These are phyloP conservation scores for Rhizopogon parksii DNA, from an alignment of 1,284 basidiomycete species.

Conservation along the genomic window DNA sequence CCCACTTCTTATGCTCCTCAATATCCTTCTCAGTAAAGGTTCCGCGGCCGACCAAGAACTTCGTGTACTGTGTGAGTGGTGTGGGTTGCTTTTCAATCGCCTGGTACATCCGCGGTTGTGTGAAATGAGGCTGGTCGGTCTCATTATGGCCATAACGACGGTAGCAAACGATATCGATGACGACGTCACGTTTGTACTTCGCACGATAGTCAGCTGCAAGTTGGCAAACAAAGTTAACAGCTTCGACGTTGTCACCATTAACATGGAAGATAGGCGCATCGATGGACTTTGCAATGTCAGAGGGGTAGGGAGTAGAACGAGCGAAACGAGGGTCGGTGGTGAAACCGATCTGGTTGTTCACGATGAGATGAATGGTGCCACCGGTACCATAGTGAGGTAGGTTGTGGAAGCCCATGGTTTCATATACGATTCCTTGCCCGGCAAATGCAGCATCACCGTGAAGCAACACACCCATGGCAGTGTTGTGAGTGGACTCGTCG, in stretches of 20 bases:
- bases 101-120: conserved; percentile 98
- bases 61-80: conserved; percentile 86
- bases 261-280: conserved; percentile 99
- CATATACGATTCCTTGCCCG: conserved; percentile 97
- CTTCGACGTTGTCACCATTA: conserved; percentile 98
- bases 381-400: conserved; percentile 95
- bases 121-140: conserved; percentile 98
- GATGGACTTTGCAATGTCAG: conserved; percentile 97
- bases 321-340: conserved; percentile 98
- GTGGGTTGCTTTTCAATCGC: conserved; percentile 94
- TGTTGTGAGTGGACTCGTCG: conserved; percentile 70
- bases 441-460: conserved; percentile 99
- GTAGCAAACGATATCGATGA: conserved; percentile 98
- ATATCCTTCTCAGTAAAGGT: conserved; percentile 96
- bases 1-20: conserved; percentile 98
- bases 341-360: conserved; percentile 99
- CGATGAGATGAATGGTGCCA: conserved; percentile 96
- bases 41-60: conserved; percentile 85
- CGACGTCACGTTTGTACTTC: conserved; percentile 98
- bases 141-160: conserved; percentile 99
- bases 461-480: conserved; percentile 90
- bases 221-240: conserved; percentile 96
- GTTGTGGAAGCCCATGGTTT: conserved; percentile 98
- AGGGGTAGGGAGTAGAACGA: conserved; percentile 98
- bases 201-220: conserved; percentile 98